Evolutionary conservation across 148 eudicot species (phyloP).

Genomic region (Camellia lanceoleosa): DNA sequence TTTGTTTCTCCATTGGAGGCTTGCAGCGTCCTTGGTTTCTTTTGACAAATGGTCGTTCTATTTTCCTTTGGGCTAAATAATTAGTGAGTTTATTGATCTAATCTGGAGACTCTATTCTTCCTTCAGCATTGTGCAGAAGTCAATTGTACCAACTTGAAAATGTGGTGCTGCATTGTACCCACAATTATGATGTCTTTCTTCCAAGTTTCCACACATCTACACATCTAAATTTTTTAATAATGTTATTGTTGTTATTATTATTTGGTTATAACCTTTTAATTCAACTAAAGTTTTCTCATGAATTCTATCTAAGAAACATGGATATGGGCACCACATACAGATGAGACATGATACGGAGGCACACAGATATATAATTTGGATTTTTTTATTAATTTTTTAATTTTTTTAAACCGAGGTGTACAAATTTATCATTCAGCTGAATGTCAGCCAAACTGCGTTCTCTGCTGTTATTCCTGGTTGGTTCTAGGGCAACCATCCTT

Average conservation of each 20-base stretch:
- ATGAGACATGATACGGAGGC: no score
- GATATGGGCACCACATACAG: no score
- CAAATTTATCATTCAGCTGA: not conserved
- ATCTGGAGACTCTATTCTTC: not conserved
- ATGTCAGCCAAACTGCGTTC: not conserved
- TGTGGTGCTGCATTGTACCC: not conserved
- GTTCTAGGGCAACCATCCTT: constrained; percentile 3
- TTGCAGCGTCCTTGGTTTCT: not conserved
- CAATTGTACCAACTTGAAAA: not conserved
- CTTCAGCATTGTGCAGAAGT: not conserved
- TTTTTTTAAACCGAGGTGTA: not conserved
- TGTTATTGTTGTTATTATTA: not conserved
- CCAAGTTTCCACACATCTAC: not conserved
- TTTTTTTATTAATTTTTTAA: no score
- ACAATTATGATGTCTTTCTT: not conserved
- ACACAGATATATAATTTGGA: no score
- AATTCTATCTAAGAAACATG: not conserved
- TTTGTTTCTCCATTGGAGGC: not conserved
- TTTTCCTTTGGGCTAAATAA: not conserved
- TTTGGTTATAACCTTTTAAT: not conserved
- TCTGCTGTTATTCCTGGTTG: not conserved
- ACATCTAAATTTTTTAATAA: not conserved
- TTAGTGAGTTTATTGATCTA: not conserved
- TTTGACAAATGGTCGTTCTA: not conserved
- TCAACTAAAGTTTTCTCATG: not conserved